A percentile compares a stretch with the other conserved stretches of the same genome.
Conservation (phyloP, 371 early-diverging fungal species). For the Batkoa obscura region DNA sequence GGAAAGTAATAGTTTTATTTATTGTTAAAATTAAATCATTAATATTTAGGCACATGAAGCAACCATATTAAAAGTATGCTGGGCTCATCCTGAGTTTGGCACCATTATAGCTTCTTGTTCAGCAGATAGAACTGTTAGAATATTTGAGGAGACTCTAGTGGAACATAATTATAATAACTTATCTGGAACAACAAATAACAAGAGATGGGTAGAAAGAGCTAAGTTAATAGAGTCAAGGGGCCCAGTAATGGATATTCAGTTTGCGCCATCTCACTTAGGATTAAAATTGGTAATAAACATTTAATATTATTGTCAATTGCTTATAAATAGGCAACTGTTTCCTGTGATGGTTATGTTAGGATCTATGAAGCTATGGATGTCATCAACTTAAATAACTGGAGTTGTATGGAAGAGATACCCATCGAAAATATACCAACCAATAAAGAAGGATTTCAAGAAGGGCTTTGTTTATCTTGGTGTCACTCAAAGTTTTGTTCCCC, state of each 20-base stretch:
- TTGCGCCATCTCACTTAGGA: constrained; percentile 62
- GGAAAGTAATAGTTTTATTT: constrained; percentile 30
- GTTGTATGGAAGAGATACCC: constrained; percentile 49
- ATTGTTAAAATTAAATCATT: neutral
- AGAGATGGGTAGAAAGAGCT: constrained; percentile 41
- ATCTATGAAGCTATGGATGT: constrained; percentile 82
- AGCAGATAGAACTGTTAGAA: constrained; percentile 69
- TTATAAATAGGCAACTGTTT: constrained; percentile 43
- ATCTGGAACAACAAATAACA: neutral
- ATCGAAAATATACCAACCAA: no score
- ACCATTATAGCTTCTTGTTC: constrained; percentile 82
- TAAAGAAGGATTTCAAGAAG: constrained; percentile 17
- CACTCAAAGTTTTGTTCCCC: constrained; percentile 51
- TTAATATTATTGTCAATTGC: constrained; percentile 1
- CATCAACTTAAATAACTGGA: constrained; percentile 61
- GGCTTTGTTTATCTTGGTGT: constrained; percentile 74
- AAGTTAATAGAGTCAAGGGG: constrained; percentile 48
- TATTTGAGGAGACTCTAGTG: constrained; percentile 56
- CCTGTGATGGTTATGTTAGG: constrained; percentile 71
- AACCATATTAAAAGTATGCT: constrained; percentile 60
- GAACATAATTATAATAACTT: neutral
- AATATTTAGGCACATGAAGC: constrained; percentile 57
- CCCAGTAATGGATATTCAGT: constrained; percentile 68
- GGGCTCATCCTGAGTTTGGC: constrained; percentile 90
- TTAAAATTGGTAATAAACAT: constrained; percentile 34